A percentile compares a stretch with the other conserved stretches of the same genome.
Evolutionary conservation across 805 yeast genomes (phyloP).

Genomic region (Crinitomyces ghanaensis): DNA sequence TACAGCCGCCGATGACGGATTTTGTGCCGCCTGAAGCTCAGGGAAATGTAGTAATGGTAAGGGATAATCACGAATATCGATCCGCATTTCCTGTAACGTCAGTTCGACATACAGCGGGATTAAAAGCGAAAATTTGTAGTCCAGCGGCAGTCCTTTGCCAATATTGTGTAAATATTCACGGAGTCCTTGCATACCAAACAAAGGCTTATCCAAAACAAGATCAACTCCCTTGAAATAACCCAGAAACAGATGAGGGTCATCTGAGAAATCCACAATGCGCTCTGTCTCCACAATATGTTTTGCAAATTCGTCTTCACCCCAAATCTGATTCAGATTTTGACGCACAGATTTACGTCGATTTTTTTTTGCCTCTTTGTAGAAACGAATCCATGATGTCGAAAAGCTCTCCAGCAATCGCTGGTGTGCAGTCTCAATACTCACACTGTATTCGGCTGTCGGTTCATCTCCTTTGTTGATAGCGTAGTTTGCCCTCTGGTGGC

Average conservation of each 20-base stretch:
- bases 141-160: constrained; percentile 76
- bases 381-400: constrained; percentile 59
- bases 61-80: constrained; percentile 77
- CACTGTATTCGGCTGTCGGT: constrained; percentile 5
- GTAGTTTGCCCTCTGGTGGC: constrained; percentile 1
- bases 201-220: constrained; percentile 39
- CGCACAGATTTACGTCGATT: constrained; percentile 28
- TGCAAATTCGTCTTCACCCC: constrained; percentile 21
- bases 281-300: constrained; percentile 33
- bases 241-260: constrained; percentile 44
- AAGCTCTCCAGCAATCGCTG: constrained; percentile 35
- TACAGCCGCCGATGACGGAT: constrained; percentile 22
- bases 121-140: constrained; percentile 53
- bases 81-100: constrained; percentile 47
- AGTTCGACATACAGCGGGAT: constrained; percentile 54
- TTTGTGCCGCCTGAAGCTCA: constrained; percentile 28
- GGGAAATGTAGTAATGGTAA: constrained; percentile 73
- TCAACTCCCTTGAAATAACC: constrained; percentile 38
- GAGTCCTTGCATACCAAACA: constrained; percentile 38
- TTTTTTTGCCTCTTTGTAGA: constrained; percentile 34
- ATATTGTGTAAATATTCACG: constrained; percentile 53
- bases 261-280: constrained; percentile 35
- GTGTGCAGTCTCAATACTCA: constrained; percentile 25
- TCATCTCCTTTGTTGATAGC: constrained; percentile 2
- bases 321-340: constrained; percentile 23